Base-by-base conservation (phyloP, 306 rosid species). In the Cucurbita ficifolia region DNA sequence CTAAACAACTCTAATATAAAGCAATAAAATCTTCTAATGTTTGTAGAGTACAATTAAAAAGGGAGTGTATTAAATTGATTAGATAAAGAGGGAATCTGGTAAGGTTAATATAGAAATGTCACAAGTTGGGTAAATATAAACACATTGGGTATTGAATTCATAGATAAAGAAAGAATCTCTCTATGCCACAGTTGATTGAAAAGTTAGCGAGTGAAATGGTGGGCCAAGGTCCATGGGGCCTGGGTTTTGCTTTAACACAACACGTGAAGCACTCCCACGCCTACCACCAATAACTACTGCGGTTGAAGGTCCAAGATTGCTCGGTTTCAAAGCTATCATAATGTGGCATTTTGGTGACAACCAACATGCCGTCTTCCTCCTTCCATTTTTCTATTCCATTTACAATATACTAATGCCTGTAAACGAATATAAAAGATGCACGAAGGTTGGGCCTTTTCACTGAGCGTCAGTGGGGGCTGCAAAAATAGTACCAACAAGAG, bases 261-360 rank as follows among this genome's bases (percentile, higher is more conserved):
- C 62, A 76, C 74, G 39, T 75, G 82, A 58, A 75, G 49, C 18
- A 11, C 65, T 24, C 38, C 56, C 75, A 43, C 62, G 54, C 35
- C 82, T 64, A 73, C 70, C 19, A 19, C 55, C 59, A 1, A 16
- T 4, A 1, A 19, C 21, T 46, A 42, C 21, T 21, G 61, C 58
- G 8, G 58, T 49, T 49, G 7, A 24, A 53, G 62, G 17, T 17
- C 4, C 3, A 52, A 60, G 24, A 1, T 62, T 58, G 70, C 73
- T 40, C 56, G 1, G 4, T 53, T 76, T 76, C 57, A 76, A 76
- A 54, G 49, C 75, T 29, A 33, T 51, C 71, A 75, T 76, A 57
- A 54, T 24, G 10, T 40, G 75, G 62, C 56, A 48, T 24, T 46
- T 46, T 22, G 73, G 57, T 22, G 48, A 9, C 56, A 69, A 69